Evolutionary conservation across 108 stramenopile species (phyloP).

Genomic region (Skeletonema grethae): DNA sequence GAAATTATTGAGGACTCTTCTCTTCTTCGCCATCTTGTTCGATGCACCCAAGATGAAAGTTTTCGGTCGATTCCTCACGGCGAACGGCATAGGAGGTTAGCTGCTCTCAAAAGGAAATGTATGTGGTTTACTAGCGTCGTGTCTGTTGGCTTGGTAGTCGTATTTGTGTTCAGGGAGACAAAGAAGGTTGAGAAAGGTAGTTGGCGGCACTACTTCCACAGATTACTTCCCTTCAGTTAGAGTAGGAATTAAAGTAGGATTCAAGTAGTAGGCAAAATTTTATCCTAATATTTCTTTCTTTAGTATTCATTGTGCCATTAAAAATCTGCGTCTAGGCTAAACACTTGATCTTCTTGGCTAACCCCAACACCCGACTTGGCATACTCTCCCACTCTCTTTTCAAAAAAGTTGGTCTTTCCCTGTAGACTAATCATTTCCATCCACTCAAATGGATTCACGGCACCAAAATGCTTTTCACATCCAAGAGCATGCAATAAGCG

Average conservation of each 20-base stretch:
- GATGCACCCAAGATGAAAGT: conserved; percentile 45
- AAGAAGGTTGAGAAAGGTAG: conserved; percentile 19
- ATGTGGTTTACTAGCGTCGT: conserved; percentile 78
- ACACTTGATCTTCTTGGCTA: conserved; percentile 76
- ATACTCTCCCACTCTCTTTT: conserved; percentile 93
- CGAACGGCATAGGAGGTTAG: conserved; percentile 58
- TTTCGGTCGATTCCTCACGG: conserved; percentile 70
- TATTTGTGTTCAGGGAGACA: conserved; percentile 25
- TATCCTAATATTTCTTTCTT: background rate
- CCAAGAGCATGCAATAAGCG: conserved; percentile 91
- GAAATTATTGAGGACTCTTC: conserved; percentile 35
- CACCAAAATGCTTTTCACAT: conserved; percentile 80
- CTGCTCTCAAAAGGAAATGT: conserved; percentile 57
- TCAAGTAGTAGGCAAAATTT: background rate
- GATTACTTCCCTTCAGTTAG: background rate
- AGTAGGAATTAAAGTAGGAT: background rate
- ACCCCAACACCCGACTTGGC: conserved; percentile 95
- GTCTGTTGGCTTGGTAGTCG: conserved; percentile 70
- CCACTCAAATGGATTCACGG: conserved; percentile 96
- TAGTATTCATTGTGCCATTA: conserved; percentile 28
- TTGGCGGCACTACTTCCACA: background rate
- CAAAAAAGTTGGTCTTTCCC: conserved; percentile 78
- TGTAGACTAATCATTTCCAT: conserved; percentile 99
- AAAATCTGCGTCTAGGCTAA: conserved; percentile 91
- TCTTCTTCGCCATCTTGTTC: conserved; percentile 56